phyloP scores from a whole-genome alignment of 2,329 filamentous ascomycete genomes.

The Magnaporthiopsis incrustans region DNA sequence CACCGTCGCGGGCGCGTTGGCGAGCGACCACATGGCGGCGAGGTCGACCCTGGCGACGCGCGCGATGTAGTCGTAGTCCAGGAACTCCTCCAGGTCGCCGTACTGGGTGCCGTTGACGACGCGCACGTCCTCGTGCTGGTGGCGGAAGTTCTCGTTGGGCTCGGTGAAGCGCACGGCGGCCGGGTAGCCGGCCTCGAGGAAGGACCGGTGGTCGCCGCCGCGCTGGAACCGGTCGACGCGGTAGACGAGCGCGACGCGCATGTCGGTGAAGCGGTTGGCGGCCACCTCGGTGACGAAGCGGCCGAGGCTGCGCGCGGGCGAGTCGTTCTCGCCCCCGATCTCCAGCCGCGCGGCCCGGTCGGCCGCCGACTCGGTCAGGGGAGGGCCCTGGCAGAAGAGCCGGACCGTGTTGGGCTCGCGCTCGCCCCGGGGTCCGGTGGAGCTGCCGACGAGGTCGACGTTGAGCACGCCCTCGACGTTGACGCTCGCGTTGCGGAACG shows the following conservation, averaged over 20 bases:
- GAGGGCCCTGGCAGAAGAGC: slow-evolving; percentile 29
- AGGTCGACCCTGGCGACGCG: slow-evolving; percentile 47
- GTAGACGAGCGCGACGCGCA: slow-evolving; percentile 49
- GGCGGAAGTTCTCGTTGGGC: slow-evolving; percentile 46
- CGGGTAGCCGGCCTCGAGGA: slow-evolving; percentile 46
- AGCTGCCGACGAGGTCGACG: slow-evolving; percentile 48
- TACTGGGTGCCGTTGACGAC: slow-evolving; percentile 39
- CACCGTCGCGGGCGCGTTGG: slow-evolving; percentile 40
- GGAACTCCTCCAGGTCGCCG: slow-evolving; percentile 47
- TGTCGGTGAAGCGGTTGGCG: slow-evolving; percentile 38
- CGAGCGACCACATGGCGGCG: slow-evolving; percentile 44
- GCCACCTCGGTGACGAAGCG: slow-evolving; percentile 47
- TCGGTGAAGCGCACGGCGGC: slow-evolving; percentile 46
- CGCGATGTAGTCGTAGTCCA: slow-evolving; percentile 46
- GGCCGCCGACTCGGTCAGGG: slow-evolving; percentile 8
- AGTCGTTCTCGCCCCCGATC: slow-evolving; percentile 37
- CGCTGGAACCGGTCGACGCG: slow-evolving; percentile 47
- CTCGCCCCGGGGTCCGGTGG: slow-evolving; percentile 20
- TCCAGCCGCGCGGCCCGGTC: slow-evolving; percentile 18
- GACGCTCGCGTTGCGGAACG: slow-evolving; percentile 39
- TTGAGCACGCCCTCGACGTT: slow-evolving; percentile 51
- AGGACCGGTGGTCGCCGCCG: slow-evolving; percentile 47
- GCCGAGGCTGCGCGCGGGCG: slow-evolving; percentile 40
- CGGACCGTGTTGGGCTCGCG: slow-evolving; percentile 43
- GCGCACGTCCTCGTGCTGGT: slow-evolving; percentile 49